A percentile compares a stretch with the other conserved stretches of the same genome.
phyloP scores from a whole-genome alignment of 2,329 filamentous ascomycete species.

The Colletotrichum lupini region DNA sequence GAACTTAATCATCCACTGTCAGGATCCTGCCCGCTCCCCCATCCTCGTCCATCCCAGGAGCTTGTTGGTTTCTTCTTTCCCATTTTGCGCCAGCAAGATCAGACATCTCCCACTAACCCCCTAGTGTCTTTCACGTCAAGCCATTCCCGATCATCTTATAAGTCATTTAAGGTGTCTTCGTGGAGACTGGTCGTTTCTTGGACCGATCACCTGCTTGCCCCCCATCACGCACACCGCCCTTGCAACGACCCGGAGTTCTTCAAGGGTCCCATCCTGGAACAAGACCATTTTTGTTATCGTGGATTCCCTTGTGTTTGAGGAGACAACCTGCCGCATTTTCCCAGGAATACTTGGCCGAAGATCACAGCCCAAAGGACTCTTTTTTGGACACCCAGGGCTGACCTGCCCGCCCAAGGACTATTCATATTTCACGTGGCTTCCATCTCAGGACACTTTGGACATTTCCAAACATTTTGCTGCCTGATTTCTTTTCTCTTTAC shows the following conservation, averaged over 20 bases:
- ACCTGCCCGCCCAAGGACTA: conserved; percentile 34
- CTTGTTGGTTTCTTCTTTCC: conserved; percentile 35
- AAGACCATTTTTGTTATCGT: conserved; percentile 35
- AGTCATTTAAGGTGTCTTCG: conserved; percentile 34
- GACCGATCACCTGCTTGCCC: conserved; percentile 37
- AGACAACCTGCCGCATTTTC: conserved; percentile 34
- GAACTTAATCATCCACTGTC: conserved; percentile 33
- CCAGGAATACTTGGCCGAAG: conserved; percentile 37
- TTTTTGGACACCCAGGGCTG: conserved; percentile 34
- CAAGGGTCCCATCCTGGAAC: conserved; percentile 35
- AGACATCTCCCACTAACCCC: conserved; percentile 36
- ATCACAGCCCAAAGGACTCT: conserved; percentile 31
- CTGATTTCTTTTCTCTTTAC: conserved; percentile 32
- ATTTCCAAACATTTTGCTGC: conserved; percentile 25
- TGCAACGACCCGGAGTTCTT: conserved; percentile 35
- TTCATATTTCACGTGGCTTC: conserved; percentile 38
- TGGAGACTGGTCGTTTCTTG: conserved; percentile 37
- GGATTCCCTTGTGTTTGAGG: conserved; percentile 37
- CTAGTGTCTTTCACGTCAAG: conserved; percentile 31
- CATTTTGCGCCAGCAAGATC: conserved; percentile 37
- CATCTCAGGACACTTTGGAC: conserved; percentile 29
- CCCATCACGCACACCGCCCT: conserved; percentile 35
- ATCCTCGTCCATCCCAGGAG: conserved; percentile 35
- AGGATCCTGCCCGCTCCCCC: conserved; percentile 33
- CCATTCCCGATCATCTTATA: conserved; percentile 30